A percentile compares a stretch with the other conserved stretches of the same genome.
Conservation (phyloP, 2,329 filamentous ascomycete species). For the Venturiaceae sp. region DNA sequence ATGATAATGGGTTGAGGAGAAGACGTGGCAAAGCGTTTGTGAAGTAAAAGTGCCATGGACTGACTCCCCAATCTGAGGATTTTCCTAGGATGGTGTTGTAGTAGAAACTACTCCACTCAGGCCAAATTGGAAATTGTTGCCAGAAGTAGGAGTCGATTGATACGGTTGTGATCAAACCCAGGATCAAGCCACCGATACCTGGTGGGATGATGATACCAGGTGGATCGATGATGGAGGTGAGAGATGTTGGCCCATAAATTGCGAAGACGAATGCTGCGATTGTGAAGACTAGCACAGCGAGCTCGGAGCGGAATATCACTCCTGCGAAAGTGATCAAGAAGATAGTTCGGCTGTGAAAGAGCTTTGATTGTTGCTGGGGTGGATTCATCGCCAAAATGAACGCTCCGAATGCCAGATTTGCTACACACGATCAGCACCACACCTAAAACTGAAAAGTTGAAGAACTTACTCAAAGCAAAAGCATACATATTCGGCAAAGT, state of each 20-base stretch:
- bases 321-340: conserved; percentile 70
- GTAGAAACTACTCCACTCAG: conserved; percentile 79
- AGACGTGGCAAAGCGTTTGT: conserved; percentile 70
- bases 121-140: conserved; percentile 71
- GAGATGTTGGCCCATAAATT: background rate
- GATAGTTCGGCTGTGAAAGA: conserved; percentile 50
- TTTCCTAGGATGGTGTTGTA: conserved; percentile 84
- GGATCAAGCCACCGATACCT: conserved; percentile 53
- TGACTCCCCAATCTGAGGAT: conserved; percentile 79
- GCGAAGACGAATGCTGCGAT: conserved; percentile 41
- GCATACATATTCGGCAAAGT: conserved; percentile 96
- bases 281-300: conserved; percentile 68
- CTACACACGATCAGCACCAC: conserved; percentile 28
- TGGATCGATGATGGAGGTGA: background rate
- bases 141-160: conserved; percentile 88
- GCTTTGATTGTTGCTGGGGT: background rate
- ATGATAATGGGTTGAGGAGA: conserved; percentile 66
- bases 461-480: conserved; percentile 65
- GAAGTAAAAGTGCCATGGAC: conserved; percentile 82
- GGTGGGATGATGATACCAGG: conserved; percentile 46
- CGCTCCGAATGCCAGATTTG: conserved; percentile 52
- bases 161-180: conserved; percentile 61
- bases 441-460: background rate
- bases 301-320: conserved; percentile 79
- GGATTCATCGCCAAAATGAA: conserved; percentile 33